These are phyloP conservation scores for Epithemia pelagica DNA, from an alignment of 108 stramenopile genomes.

Conservation along the genomic window DNA sequence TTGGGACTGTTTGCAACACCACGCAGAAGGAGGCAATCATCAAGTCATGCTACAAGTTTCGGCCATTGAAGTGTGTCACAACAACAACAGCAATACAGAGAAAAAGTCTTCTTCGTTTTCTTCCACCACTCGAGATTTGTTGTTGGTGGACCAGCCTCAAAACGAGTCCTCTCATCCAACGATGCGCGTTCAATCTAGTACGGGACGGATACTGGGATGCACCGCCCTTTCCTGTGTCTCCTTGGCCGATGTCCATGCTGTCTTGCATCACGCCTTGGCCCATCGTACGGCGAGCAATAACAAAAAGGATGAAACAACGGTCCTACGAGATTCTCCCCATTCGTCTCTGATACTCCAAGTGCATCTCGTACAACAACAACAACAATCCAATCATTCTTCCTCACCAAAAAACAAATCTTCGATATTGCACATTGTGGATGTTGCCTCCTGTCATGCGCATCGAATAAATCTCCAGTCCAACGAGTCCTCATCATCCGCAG, in stretches of 20 bases:
- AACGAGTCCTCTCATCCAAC: no score
- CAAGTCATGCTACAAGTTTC: neutral
- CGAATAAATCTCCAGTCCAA: no score
- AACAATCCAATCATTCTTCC: no score
- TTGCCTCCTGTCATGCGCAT: no score
- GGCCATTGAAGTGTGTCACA: conserved; percentile 83
- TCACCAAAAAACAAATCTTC: no score
- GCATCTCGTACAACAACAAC: no score
- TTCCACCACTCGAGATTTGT: no score
- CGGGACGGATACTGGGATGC: neutral
- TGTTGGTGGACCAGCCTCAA: no score
- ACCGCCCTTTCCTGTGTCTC: neutral
- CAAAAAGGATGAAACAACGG: no score
- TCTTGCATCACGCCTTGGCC: neutral
- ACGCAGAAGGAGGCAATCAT: neutral
- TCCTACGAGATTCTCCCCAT: neutral
- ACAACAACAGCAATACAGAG: neutral
- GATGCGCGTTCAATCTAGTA: neutral
- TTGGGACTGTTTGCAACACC: neutral
- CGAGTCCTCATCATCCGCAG: no score
- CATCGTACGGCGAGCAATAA: neutral
- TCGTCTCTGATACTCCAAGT: neutral
- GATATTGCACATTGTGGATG: no score
- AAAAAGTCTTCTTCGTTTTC: no score
- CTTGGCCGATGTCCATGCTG: neutral